These are phyloP conservation scores for Dioscorea dumetorum DNA, from an alignment of 106 monocot species.

Conservation along the genomic window DNA sequence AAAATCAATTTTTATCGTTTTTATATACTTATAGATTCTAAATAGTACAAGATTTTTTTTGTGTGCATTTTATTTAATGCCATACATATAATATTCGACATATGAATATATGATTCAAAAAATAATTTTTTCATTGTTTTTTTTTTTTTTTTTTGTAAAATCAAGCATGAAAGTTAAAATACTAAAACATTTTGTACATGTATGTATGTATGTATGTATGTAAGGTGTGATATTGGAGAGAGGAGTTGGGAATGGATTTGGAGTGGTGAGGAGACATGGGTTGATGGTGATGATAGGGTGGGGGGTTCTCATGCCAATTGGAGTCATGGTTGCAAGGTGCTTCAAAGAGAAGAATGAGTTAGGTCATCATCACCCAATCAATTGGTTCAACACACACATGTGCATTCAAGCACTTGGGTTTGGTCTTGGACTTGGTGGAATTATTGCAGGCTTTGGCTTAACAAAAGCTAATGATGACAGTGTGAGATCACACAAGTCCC, in stretches of 20 bases:
- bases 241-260: not conserved
- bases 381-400: slow-evolving; percentile 69
- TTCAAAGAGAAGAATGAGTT: slow-evolving; percentile 32
- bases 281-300: slow-evolving; percentile 36
- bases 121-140: too few relatives aligned
- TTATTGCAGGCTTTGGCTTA: slow-evolving; percentile 42
- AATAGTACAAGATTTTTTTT: too few relatives aligned
- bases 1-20: not conserved
- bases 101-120: too few relatives aligned
- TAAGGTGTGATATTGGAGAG: not conserved
- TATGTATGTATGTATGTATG: too few relatives aligned
- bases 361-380: not conserved
- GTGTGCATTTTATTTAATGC: too few relatives aligned
- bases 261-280: slow-evolving; percentile 22
- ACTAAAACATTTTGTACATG: too few relatives aligned
- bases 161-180: too few relatives aligned
- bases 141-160: too few relatives aligned
- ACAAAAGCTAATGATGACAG: slow-evolving; percentile 15
- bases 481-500: slow-evolving; percentile 29
- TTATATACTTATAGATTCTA: too few relatives aligned
- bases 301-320: slow-evolving; percentile 54
- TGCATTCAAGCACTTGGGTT: slow-evolving; percentile 50
- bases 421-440: slow-evolving; percentile 25
- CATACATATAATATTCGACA: too few relatives aligned
- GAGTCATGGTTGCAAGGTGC: slow-evolving; percentile 37